Evolutionary conservation across 106 monocot genomes (phyloP), one percentile per base, ranked within the genome.

Genomic region (Chionographis japonica): DNA sequence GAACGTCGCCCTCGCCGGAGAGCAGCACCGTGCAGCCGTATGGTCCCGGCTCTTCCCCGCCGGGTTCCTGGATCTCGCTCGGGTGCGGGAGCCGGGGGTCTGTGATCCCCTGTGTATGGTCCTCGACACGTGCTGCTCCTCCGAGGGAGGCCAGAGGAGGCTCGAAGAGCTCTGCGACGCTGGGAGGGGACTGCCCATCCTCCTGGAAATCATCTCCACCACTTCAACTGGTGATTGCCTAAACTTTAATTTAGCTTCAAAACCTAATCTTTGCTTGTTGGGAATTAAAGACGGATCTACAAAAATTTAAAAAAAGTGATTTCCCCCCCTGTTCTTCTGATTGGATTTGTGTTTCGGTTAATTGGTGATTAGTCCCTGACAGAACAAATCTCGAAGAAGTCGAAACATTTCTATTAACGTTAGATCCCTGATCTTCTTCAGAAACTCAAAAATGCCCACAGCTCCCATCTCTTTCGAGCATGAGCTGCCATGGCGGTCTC

Each of bases 51-150:
- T 85, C 59, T 90, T 86, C 54, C 83, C 85, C 0, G 56, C 8
- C 4, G 66, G 73, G 38, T 83, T 88, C 40, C 54, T 77, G 41
- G 58, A 72, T 40, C 19, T 90, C 18, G 80, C 85, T 4, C 7
- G 62, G 71, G 65, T 88, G 38, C 49, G 70, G 60, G 77, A 79
- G 14, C 12, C 50, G 17, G 69, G 71, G 42, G 71, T 83, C 4
- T 76, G 66, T 40, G 85, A 81, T 63, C 64, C 83, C 6, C 75
- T 94, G 2, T 88, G 90, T 60, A 88, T 85, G 90, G 37, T 90
- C 36, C 39, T 94, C 17, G 78, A 85, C 74, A 85, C 75, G 6
- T 90, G 87, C 65, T 85, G 84, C 54, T 85, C 84, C 3, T 64
- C 49, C 12, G 59, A 50, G 12, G 80, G 77, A 6, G 84, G 73